These are phyloP conservation scores for Exophiala calicioides DNA, from an alignment of 2,329 filamentous ascomycete genomes.

Conservation along the genomic window DNA sequence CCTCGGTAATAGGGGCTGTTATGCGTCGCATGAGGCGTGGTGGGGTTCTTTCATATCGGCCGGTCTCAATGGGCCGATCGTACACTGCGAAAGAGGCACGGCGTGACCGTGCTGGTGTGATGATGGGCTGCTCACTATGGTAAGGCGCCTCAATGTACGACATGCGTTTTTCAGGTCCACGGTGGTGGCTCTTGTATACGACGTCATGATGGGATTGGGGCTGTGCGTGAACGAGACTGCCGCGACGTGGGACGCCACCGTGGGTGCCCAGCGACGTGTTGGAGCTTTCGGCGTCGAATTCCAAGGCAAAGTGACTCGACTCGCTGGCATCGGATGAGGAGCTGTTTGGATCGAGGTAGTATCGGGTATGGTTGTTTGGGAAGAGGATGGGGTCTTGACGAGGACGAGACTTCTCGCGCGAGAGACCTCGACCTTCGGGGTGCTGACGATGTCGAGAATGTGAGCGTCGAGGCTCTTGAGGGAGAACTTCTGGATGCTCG, in stretches of 20 bases:
- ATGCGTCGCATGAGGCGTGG: constrained; percentile 13
- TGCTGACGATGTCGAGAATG: constrained; percentile 20
- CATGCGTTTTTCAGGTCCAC: constrained; percentile 13
- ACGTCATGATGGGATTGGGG: constrained; percentile 14
- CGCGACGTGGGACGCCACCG: constrained; percentile 23
- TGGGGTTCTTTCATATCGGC: constrained; percentile 19
- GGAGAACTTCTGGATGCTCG: constrained; percentile 18
- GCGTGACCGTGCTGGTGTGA: constrained; percentile 10
- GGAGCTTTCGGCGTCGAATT: constrained; percentile 24
- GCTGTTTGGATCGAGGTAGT: constrained; percentile 20
- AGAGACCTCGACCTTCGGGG: constrained; percentile 8
- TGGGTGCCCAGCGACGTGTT: constrained; percentile 21
- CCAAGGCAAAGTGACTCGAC: constrained; percentile 22
- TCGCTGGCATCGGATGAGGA: constrained; percentile 23
- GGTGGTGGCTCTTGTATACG: constrained; percentile 24
- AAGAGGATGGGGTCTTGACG: constrained; percentile 21
- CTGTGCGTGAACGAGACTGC: constrained; percentile 17
- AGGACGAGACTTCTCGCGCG: constrained; percentile 17
- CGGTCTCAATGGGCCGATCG: constrained; percentile 9
- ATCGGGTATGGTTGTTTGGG: constrained; percentile 18
- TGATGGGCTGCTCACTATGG: constrained; percentile 15
- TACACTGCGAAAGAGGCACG: constrained; percentile 12
- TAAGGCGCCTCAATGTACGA: constrained; percentile 21
- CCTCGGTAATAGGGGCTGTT: constrained; percentile 18
- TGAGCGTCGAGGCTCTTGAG: constrained; percentile 16